A percentile compares a stretch with the other conserved stretches of the same genome.
These are phyloP conservation scores for Podaxis sp. DNA, from an alignment of 768 basidiomycete genomes.

Conservation along the genomic window DNA sequence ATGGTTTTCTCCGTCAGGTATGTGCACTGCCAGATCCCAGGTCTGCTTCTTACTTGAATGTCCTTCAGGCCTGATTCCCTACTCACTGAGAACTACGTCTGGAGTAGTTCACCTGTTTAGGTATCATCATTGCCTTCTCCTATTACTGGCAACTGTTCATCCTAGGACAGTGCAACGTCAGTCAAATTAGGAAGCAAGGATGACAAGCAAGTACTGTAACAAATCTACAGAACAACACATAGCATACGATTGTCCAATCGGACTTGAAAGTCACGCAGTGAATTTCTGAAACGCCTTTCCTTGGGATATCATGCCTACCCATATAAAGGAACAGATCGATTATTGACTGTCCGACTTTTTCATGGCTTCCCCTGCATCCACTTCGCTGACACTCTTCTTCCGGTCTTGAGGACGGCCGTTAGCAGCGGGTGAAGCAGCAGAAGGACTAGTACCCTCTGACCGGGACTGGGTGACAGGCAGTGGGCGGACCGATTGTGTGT, in stretches of 20 bases:
- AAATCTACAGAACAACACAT: constrained; percentile 6
- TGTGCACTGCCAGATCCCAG: no score
- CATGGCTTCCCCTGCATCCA: constrained; percentile 29
- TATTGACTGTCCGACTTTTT: constrained; percentile 27
- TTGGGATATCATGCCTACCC: background rate
- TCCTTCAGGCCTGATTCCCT: no score
- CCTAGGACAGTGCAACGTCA: background rate
- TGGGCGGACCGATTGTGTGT: constrained; percentile 19
- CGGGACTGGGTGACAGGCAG: constrained; percentile 29
- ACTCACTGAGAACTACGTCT: no score
- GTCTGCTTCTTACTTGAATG: no score
- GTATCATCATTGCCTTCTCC: no score
- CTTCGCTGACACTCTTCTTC: constrained; percentile 32
- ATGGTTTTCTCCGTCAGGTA: no score
- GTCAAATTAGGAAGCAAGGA: background rate
- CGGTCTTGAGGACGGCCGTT: constrained; percentile 15
- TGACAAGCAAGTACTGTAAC: constrained; percentile 8
- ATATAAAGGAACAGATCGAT: constrained; percentile 10
- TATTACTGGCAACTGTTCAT: no score
- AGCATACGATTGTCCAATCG: background rate
- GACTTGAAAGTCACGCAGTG: background rate
- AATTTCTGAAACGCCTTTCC: background rate
- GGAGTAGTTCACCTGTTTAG: no score
- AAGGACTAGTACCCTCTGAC: constrained; percentile 24
- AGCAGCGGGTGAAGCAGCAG: constrained; percentile 20